phyloP scores from a whole-genome alignment of 768 basidiomycete species.

The Dentipellis sp. region DNA sequence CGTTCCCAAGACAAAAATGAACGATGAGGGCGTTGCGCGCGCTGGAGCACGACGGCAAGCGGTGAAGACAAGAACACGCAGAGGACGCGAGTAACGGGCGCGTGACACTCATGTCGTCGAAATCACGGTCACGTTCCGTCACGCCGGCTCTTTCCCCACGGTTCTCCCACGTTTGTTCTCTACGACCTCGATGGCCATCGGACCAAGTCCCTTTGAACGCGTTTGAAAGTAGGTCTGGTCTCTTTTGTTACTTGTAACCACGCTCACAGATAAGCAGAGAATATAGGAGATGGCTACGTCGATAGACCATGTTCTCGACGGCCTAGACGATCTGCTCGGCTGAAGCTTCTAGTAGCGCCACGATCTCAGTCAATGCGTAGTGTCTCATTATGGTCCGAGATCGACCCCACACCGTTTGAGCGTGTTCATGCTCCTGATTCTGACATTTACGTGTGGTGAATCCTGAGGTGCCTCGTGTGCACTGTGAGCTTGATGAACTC shows the following conservation, averaged over 20 bases:
- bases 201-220: too few species aligned
- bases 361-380: too few species aligned
- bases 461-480: not conserved
- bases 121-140: not conserved
- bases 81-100: not conserved
- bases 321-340: too few species aligned
- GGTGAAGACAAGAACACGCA: not conserved
- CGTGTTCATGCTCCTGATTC: not conserved
- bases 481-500: conserved; percentile 2
- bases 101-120: not conserved
- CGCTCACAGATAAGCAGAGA: too few species aligned
- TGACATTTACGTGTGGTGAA: conserved; percentile 1
- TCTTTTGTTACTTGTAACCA: not conserved
- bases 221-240: not conserved
- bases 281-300: too few species aligned
- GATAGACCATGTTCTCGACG: too few species aligned
- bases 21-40: not conserved
- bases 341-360: too few species aligned
- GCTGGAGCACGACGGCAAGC: not conserved
- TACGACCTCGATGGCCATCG: too few species aligned
- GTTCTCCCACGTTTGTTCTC: not conserved
- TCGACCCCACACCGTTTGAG: not conserved
- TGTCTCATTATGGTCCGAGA: not conserved
- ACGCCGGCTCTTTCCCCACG: not conserved
- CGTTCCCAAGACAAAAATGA: not conserved